Evolutionary conservation across 2,329 filamentous ascomycete species (phyloP).

Genomic region (Aspergillus bombycis): DNA sequence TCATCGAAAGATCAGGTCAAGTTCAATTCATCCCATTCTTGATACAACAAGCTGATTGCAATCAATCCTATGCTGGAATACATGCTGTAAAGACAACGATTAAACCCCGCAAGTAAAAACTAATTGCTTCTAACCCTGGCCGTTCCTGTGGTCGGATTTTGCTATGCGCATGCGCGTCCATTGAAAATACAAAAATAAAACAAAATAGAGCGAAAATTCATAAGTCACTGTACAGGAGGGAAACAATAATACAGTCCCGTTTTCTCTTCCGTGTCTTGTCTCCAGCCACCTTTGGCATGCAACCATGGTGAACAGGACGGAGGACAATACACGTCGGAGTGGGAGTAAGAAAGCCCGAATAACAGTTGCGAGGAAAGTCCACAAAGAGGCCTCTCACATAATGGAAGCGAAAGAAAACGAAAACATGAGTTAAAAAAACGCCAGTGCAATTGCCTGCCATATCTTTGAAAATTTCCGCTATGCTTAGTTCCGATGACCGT

Average conservation of each 20-base stretch:
- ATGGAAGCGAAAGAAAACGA: not conserved
- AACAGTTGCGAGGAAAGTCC: not conserved
- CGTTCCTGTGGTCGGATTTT: not conserved
- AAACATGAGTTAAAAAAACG: not conserved
- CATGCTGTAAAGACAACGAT: not conserved
- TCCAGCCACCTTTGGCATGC: not conserved
- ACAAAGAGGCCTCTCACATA: not conserved
- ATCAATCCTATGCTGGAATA: not conserved
- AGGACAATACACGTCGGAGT: not conserved
- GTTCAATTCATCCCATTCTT: not conserved
- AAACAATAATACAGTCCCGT: not conserved
- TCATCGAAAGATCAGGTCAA: not conserved
- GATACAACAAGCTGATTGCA: not conserved
- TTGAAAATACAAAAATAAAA: not conserved
- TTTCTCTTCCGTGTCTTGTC: not conserved
- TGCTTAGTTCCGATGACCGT: conserved; percentile 6
- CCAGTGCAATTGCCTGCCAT: not conserved
- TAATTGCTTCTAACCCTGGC: not conserved
- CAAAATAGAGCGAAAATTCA: not conserved
- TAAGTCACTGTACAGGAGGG: not conserved
- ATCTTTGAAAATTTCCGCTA: conserved; percentile 2
- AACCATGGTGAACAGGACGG: not conserved
- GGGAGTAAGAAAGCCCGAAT: not conserved
- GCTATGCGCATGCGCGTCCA: not conserved
- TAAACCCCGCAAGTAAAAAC: not conserved